phyloP scores from a whole-genome alignment of 2,329 filamentous ascomycete species.

The Colletotrichum incanum region DNA sequence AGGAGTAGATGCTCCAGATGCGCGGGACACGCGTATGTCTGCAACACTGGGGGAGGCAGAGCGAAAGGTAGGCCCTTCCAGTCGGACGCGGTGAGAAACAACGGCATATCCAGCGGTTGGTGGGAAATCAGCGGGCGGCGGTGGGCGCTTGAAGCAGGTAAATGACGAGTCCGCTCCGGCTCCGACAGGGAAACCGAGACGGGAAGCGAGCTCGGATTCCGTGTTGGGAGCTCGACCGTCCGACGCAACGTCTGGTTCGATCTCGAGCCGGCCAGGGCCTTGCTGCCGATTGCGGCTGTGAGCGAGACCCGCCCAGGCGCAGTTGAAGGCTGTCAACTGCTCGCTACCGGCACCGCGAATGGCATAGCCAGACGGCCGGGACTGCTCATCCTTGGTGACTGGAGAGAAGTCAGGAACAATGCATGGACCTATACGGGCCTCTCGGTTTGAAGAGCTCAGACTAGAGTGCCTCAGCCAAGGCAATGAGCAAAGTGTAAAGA shows the following conservation, averaged over 20 bases:
- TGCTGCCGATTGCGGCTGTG: neutral
- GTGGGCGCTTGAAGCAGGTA: neutral
- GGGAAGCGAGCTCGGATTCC: neutral
- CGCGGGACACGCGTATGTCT: conserved; percentile 27
- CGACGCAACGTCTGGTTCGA: neutral
- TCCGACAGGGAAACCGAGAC: neutral
- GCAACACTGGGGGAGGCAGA: conserved; percentile 14
- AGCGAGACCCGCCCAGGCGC: neutral
- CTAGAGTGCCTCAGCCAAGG: neutral
- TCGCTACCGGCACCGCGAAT: neutral
- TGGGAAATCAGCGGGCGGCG: conserved; percentile 5
- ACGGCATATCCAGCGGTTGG: conserved; percentile 4
- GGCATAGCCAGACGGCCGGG: neutral
- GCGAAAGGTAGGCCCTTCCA: neutral
- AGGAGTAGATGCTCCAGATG: conserved; percentile 2
- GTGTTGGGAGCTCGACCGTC: neutral
- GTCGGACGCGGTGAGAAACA: neutral
- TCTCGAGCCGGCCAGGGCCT: neutral
- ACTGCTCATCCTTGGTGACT: neutral
- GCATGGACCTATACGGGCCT: neutral
- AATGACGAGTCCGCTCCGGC: neutral
- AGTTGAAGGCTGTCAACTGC: neutral
- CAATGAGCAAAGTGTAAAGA: neutral
- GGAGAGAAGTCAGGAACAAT: neutral
- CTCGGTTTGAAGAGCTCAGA: neutral